These are phyloP conservation scores for Piper longum DNA, from an alignment of 164 flowering plant species.

Conservation along the genomic window DNA sequence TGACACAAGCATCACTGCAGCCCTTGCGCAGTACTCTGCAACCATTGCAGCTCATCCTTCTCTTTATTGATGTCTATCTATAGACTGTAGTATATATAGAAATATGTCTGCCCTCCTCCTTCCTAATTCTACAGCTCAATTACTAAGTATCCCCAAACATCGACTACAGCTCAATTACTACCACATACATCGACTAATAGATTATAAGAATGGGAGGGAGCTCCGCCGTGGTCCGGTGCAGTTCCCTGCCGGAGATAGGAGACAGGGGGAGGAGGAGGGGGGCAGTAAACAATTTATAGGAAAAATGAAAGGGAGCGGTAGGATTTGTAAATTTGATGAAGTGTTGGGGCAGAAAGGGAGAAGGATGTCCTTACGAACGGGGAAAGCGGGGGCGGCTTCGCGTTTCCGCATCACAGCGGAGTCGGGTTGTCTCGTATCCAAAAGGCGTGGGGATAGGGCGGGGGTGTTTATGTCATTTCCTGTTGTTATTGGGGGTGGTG, in stretches of 20 bases:
- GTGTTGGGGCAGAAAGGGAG: neutral
- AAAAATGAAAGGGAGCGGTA: too few relatives aligned
- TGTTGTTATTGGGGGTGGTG: too few relatives aligned
- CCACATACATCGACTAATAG: too few relatives aligned
- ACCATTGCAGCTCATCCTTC: constrained; percentile 76
- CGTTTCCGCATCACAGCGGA: constrained; percentile 46
- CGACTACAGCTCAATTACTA: too few relatives aligned
- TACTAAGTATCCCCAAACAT: too few relatives aligned
- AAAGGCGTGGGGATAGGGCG: too few relatives aligned
- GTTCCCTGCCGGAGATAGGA: neutral
- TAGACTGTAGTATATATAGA: too few relatives aligned
- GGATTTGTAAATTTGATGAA: neutral
- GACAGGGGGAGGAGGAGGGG: neutral
- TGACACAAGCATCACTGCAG: constrained; percentile 59
- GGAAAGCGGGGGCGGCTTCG: constrained; percentile 74
- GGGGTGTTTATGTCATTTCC: too few relatives aligned
- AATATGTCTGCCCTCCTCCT: neutral
- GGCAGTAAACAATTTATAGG: neutral
- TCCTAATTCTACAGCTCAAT: too few relatives aligned
- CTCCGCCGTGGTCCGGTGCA: neutral
- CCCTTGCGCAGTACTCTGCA: constrained; percentile 68
- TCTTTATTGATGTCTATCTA: too few relatives aligned
- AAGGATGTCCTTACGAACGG: neutral
- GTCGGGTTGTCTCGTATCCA: neutral
- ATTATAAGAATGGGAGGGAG: neutral